Conservation (phyloP, 2,329 filamentous ascomycete genomes). For the Penicillium sp. region DNA sequence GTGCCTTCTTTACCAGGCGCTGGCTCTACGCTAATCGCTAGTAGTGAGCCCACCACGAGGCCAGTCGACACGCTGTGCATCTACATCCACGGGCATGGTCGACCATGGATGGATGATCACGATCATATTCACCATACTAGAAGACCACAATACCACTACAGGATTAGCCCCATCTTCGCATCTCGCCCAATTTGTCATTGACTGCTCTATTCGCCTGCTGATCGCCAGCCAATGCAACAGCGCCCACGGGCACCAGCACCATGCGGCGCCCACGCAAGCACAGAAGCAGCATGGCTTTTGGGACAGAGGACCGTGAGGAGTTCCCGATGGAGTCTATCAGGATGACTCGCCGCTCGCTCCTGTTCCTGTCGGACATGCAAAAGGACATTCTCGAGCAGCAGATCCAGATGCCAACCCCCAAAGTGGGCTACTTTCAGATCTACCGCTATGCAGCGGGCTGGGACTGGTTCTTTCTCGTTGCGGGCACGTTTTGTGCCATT, state of each 20-base stretch:
- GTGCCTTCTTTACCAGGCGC: not conserved
- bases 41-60: not conserved
- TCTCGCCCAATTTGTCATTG: not conserved
- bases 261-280: not conserved
- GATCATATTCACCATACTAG: not conserved
- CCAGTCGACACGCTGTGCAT: not conserved
- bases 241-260: not conserved
- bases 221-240: not conserved
- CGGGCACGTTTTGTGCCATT: slow-evolving; percentile 66
- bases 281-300: not conserved
- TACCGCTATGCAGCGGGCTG: slow-evolving; percentile 69
- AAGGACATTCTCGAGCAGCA: slow-evolving; percentile 68
- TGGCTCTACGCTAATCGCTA: not conserved
- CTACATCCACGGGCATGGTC: not conserved
- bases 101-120: not conserved
- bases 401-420: slow-evolving; percentile 65
- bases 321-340: slow-evolving; percentile 13
- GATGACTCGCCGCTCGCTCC: slow-evolving; percentile 9
- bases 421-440: slow-evolving; percentile 64
- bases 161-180: not conserved
- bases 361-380: slow-evolving; percentile 51
- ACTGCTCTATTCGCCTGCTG: not conserved
- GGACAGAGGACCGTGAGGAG: slow-evolving; percentile 5
- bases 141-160: not conserved
- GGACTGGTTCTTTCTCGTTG: slow-evolving; percentile 64